These are phyloP conservation scores for Beauveria varroae DNA, from an alignment of 2,329 filamentous ascomycete genomes.

Conservation along the genomic window DNA sequence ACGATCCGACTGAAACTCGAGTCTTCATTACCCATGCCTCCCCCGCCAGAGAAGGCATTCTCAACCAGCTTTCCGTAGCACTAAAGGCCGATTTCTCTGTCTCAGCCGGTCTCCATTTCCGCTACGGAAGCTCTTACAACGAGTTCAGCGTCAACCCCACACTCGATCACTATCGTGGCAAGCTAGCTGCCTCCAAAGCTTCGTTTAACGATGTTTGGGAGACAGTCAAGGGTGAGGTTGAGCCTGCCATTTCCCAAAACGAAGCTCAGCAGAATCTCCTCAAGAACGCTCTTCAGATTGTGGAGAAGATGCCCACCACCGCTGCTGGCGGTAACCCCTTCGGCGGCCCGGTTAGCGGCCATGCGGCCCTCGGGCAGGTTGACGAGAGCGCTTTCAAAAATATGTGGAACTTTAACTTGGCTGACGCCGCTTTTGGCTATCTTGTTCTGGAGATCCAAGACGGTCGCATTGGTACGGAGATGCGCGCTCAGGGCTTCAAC, in stretches of 20 bases:
- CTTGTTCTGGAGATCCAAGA: constrained; percentile 91
- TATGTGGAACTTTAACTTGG: constrained; percentile 99
- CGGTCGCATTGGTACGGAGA: constrained; percentile 93
- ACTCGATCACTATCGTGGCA: constrained; percentile 95
- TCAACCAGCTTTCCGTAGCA: constrained; percentile 96
- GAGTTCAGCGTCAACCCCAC: constrained; percentile 99
- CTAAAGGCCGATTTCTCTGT: constrained; percentile 98
- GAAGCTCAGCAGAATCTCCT: constrained; percentile 89
- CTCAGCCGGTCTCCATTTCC: constrained; percentile 94
- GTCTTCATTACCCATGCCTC: constrained; percentile 96
- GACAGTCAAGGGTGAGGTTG: constrained; percentile 92
- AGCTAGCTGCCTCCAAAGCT: constrained; percentile 93
- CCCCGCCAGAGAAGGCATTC: constrained; percentile 86
- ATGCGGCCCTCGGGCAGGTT: constrained; percentile 71
- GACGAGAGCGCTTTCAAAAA: constrained; percentile 99
- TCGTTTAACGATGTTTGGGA: constrained; percentile 99
- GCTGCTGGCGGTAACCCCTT: constrained; percentile 96
- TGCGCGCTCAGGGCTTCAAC: constrained; percentile 98
- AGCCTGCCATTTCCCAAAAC: constrained; percentile 88
- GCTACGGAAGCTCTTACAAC: constrained; percentile 98
- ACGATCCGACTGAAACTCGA: constrained; percentile 94
- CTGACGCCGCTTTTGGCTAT: constrained; percentile 95
- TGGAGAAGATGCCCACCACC: constrained; percentile 96
- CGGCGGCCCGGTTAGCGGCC: constrained; percentile 71
- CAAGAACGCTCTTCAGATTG: constrained; percentile 82